Conservation (phyloP, 805 yeast genomes). For the Kluyveromyces siamensis region DNA sequence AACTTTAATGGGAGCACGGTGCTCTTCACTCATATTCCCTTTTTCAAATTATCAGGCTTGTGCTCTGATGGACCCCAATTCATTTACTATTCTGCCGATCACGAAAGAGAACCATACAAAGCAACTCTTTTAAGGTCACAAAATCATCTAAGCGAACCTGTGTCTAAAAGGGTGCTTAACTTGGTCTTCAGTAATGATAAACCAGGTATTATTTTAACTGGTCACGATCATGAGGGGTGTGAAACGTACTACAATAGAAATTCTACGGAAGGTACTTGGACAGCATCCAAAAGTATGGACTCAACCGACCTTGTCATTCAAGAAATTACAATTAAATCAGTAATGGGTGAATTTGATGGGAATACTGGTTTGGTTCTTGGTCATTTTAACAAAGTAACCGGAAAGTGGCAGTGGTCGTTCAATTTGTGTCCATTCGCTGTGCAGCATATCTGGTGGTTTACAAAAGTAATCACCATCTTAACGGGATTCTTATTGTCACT, state of each 20-base stretch:
- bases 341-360: constrained; percentile 96
- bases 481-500: constrained; percentile 33
- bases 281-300: constrained; percentile 37
- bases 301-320: constrained; percentile 34
- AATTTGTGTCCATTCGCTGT: constrained; percentile 70
- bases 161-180: constrained; percentile 59
- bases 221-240: constrained; percentile 97
- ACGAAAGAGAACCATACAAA: constrained; percentile 55
- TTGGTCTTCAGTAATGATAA: constrained; percentile 57
- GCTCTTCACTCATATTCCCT: constrained; percentile 81
- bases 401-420: constrained; percentile 59
- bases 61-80: constrained; percentile 83
- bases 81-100: constrained; percentile 44
- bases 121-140: constrained; percentile 70
- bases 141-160: constrained; percentile 66
- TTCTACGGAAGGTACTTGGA: constrained; percentile 40
- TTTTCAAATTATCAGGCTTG: constrained; percentile 70
- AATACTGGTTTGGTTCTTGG: constrained; percentile 82
- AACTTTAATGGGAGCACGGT: constrained; percentile 72
- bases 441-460: constrained; percentile 95
- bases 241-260: constrained; percentile 52
- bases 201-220: constrained; percentile 78
- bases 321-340: constrained; percentile 80
- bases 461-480: constrained; percentile 45
- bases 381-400: constrained; percentile 36